Evolutionary conservation across 2,329 filamentous ascomycete species (phyloP), one percentile per base, ranked within the genome.

Genomic region (Zasmidium angulare): DNA sequence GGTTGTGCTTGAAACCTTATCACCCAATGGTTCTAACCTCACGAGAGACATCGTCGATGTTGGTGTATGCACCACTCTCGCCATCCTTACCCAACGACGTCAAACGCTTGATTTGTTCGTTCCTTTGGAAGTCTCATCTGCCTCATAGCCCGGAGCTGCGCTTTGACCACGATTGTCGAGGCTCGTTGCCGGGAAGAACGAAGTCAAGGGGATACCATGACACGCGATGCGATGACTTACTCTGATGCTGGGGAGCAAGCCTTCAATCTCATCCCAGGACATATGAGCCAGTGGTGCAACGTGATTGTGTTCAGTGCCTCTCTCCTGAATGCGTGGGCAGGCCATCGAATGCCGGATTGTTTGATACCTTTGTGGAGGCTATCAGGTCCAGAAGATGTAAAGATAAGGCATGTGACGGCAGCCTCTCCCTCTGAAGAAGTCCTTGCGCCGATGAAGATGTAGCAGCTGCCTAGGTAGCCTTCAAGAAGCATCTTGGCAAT

Each of bases 381-480:
- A 19, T 48, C 50, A 2, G 59, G n/a, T 2, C 56, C 31, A 20
- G 56, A 59, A 11, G 56, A 62, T 31, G 50, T 55, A 29, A 62
- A 59, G 6, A 58, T 36, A 2, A 59, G 36, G 7, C 56, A 20
- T 20, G 55, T 66, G 1, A 84, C 63, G 1, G 84, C 84, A 1
- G 68, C 68, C 0, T 83, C 70, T n/a, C 78, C 85, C 55, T 85
- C 86, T 1, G 75, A 72, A 0, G 80, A 24, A 1, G 75, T 78
- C 1, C 86, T 81, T 31, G 78, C 78, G 31, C 85, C 84, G 4
- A 89, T 67, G 20, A 87, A 67, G 57, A 89, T 76, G 12, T 80
- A 76, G 68, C 86, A 87, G 1, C 78, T 17, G 9, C 72, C 72
- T 1, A 68, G 24, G 0, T 84, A 83, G 12, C 73, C 62, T 9